phyloP scores from a whole-genome alignment of 148 eudicot species.

The Spergularia marina region DNA sequence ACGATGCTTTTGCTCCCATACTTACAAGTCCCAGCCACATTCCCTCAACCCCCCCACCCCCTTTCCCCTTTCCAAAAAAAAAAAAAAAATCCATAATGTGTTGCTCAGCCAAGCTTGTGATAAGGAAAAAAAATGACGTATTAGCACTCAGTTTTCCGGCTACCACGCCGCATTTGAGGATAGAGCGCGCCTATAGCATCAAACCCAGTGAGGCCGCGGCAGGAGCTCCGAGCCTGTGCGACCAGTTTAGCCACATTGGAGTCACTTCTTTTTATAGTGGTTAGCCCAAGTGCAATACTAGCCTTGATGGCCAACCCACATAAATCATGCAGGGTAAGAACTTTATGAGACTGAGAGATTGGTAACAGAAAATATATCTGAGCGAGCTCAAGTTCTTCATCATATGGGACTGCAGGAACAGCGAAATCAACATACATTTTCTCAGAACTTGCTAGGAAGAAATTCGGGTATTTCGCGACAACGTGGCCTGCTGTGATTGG shows the following conservation, averaged over 20 bases:
- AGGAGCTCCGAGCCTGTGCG: constrained; percentile 34
- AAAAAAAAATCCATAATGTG: not conserved
- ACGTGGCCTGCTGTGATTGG: constrained; percentile 39
- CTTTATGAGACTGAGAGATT: constrained; percentile 31
- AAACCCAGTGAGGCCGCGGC: constrained; percentile 22
- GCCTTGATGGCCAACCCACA: constrained; percentile 55
- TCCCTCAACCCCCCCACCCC: not conserved
- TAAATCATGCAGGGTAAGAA: constrained; percentile 46
- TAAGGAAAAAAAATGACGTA: not conserved
- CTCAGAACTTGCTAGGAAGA: constrained; percentile 52
- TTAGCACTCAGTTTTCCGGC: constrained; percentile 14
- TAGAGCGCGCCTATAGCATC: constrained; percentile 23
- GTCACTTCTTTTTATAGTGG: constrained; percentile 26
- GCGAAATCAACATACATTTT: constrained; percentile 42
- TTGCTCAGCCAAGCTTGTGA: not conserved
- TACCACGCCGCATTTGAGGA: constrained; percentile 23
- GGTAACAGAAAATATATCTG: constrained; percentile 62
- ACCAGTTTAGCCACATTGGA: constrained; percentile 29
- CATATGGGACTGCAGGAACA: constrained; percentile 30
- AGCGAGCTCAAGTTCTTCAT: constrained; percentile 46
- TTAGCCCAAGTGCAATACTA: constrained; percentile 39
- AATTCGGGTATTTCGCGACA: constrained; percentile 32
- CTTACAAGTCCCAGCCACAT: not conserved
- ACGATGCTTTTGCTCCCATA: constrained; percentile 11
- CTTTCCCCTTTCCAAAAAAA: no score